phyloP scores from a whole-genome alignment of 352 stramenopile species.

The Phytophthora podocarpi region DNA sequence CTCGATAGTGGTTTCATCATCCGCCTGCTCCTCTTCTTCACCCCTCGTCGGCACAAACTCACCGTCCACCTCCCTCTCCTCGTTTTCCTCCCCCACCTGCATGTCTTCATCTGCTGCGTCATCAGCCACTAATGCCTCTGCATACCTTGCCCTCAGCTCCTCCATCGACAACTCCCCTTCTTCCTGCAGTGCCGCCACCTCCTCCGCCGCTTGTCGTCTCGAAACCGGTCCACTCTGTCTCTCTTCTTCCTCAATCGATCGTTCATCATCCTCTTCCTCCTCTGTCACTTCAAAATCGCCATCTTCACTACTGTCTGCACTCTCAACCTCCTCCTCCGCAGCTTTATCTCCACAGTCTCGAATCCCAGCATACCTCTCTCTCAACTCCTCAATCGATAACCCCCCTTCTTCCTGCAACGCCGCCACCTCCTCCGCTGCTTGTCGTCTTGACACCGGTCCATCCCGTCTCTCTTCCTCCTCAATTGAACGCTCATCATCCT shows the following conservation, averaged over 20 bases:
- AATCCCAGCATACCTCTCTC: slow-evolving; percentile 71
- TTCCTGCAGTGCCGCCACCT: slow-evolving; percentile 87
- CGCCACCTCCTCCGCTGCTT: slow-evolving; percentile 77
- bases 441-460: slow-evolving; percentile 33
- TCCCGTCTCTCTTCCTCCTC: slow-evolving; percentile 28
- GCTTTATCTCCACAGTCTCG: slow-evolving; percentile 6
- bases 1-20: slow-evolving; percentile 93
- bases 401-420: slow-evolving; percentile 89
- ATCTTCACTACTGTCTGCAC: slow-evolving; percentile 30
- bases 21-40: slow-evolving; percentile 50
- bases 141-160: slow-evolving; percentile 59
- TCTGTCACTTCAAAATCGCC: slow-evolving; percentile 32
- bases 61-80: slow-evolving; percentile 22
- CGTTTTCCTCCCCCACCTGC: slow-evolving; percentile 12
- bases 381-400: slow-evolving; percentile 91
- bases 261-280: slow-evolving; percentile 85
- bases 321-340: slow-evolving; percentile 4
- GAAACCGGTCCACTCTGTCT: slow-evolving; percentile 33
- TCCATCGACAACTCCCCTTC: slow-evolving; percentile 94
- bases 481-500: slow-evolving; percentile 66
- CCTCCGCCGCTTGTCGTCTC: slow-evolving; percentile 47
- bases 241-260: slow-evolving; percentile 89
- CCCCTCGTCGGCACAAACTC: slow-evolving; percentile 27
- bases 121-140: slow-evolving; percentile 20
- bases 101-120: slow-evolving; percentile 5